Evolutionary conservation across 1,284 basidiomycete species (phyloP).

Genomic region (Naganishia sp.): DNA sequence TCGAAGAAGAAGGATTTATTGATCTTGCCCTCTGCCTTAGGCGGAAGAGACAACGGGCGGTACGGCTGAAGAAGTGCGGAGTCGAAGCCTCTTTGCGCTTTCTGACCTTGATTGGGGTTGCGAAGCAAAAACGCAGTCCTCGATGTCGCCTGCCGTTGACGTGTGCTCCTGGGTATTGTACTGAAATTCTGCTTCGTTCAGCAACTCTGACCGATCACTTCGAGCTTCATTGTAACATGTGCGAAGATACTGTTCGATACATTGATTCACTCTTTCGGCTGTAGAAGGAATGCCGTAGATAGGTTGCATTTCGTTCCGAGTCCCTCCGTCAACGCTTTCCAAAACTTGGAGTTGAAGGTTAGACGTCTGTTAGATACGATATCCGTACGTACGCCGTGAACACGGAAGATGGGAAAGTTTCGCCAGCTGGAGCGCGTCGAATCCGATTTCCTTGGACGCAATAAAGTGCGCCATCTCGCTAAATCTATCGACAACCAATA

Average conservation of each 20-base stretch:
- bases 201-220: constrained; percentile 56
- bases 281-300: constrained; percentile 53
- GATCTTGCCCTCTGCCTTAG: no score
- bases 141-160: no score
- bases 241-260: constrained; percentile 54
- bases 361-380: constrained; percentile 47
- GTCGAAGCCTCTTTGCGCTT: no score
- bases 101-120: no score
- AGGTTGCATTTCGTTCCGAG: constrained; percentile 32
- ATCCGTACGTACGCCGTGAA: constrained; percentile 38
- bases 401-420: constrained; percentile 26
- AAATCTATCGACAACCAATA: constrained; percentile 55
- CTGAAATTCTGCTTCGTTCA: constrained; percentile 57
- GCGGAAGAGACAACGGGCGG: no score
- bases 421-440: constrained; percentile 8
- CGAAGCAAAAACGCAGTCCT: no score
- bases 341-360: constrained; percentile 41
- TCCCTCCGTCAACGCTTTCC: constrained; percentile 31
- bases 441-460: constrained; percentile 37
- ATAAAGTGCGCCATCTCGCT: constrained; percentile 57
- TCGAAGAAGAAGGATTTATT: no score
- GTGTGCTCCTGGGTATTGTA: constrained; percentile 56
- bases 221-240: constrained; percentile 51
- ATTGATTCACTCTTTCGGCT: constrained; percentile 57
- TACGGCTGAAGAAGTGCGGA: no score